phyloP scores from a whole-genome alignment of 495 filamentous ascomycete species.

The Thermochaetoides thermophila region DNA sequence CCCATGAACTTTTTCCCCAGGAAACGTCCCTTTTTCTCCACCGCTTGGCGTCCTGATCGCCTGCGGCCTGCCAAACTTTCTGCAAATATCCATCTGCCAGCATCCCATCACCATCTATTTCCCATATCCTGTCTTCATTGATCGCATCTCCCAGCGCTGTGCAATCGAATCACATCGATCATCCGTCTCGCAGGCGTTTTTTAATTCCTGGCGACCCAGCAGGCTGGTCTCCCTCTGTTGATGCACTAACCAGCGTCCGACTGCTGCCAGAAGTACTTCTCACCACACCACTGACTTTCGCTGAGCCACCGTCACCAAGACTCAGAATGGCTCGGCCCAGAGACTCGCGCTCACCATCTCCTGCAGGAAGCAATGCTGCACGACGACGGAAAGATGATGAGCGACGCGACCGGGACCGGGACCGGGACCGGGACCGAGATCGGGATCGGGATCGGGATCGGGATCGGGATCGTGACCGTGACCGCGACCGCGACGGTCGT shows the following conservation, averaged over 20 bases:
- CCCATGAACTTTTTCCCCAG: too few relatives aligned
- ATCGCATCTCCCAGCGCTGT: too few relatives aligned
- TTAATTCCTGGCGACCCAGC: too few relatives aligned
- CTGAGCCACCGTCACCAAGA: slow-evolving; percentile 21
- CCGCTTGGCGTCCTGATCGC: too few relatives aligned
- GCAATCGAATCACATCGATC: too few relatives aligned
- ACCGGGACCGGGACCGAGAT: slow-evolving; percentile 33
- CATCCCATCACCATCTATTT: too few relatives aligned
- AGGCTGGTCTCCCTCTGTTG: too few relatives aligned
- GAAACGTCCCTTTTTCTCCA: too few relatives aligned
- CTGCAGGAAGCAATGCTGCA: slow-evolving; percentile 79
- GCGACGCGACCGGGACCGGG: slow-evolving; percentile 52
- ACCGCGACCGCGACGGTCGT: slow-evolving; percentile 41
- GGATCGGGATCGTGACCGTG: slow-evolving; percentile 47
- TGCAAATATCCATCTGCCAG: too few relatives aligned
- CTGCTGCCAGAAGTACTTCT: background rate
- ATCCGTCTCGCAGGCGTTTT: too few relatives aligned
- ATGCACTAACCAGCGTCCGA: background rate
- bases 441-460: slow-evolving; percentile 13
- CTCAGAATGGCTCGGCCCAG: slow-evolving; percentile 69
- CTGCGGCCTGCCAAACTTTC: too few relatives aligned
- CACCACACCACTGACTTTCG: slow-evolving; percentile 15
- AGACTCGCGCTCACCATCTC: slow-evolving; percentile 91
- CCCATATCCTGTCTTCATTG: too few relatives aligned
- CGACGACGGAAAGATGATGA: slow-evolving; percentile 66